Evolutionary conservation across 2,329 filamentous ascomycete genomes (phyloP), one percentile per base, ranked within the genome.

Genomic region (Cladobotryum protrusum): DNA sequence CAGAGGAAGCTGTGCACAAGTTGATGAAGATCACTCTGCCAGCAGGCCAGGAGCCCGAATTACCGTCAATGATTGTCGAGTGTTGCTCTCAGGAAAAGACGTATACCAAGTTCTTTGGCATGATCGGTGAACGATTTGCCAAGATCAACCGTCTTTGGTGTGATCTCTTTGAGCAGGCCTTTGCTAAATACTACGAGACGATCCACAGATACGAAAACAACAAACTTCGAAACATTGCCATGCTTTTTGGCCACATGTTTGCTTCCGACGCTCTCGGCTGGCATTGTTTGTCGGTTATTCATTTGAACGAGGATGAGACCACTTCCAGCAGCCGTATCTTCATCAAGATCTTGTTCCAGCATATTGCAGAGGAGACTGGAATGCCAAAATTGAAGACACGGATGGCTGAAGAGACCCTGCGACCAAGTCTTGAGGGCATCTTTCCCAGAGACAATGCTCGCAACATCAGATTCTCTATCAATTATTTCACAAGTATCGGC

Each of bases 131-230:
- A 71, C 82, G 92, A 19, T 96, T 99, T 69, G 89, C 90, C 62
- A 96, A 96, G 70, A 83, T 99, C 62, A 97, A 97, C 69, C 83
- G 93, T 18, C 78, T 96, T 45, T 99, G 93, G 93, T 87, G 83
- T 24, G 89, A 95, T 56, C 78, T 97, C 5, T 97, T 97, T 57
- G 90, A 97, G 67, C 82, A 89, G 57, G 81, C 86, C 18, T 99
- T 99, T 67, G 79, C 80, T 54, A 91, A 91, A 61, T 96, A 97
- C 70, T 99, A 96, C 75, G 89, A 95, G 54, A 97, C 91, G 0
- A 97, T 97, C 54, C 93, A 99, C 69, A 87, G 93, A 14, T 95
- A 95, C 66, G 93, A 97, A 67, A 97, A 92, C 37, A 97, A 96
- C 68, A 83, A 89, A 53, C 78, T 99, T 35, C 86, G 93, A 55